A percentile compares a stretch with the other conserved stretches of the same genome.
Conservation (phyloP, 2,329 filamentous ascomycete genomes). For the Trichoderma semiorbis region DNA sequence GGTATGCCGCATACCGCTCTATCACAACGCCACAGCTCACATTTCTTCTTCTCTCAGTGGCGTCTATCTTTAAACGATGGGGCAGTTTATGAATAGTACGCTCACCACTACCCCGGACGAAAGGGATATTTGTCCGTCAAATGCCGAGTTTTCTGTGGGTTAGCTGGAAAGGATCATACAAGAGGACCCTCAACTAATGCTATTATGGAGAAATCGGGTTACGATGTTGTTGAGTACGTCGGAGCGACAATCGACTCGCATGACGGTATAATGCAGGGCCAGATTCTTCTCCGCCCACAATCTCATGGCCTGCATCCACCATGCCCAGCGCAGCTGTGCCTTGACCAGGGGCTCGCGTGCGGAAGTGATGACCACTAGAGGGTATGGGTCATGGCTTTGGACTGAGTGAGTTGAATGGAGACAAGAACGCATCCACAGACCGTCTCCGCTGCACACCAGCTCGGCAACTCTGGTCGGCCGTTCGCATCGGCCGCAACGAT, state of each 20-base stretch:
- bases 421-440: neutral
- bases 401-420: slow-evolving; percentile 10
- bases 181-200: neutral
- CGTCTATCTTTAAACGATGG: neutral
- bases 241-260: neutral
- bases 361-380: neutral
- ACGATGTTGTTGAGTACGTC: neutral
- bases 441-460: neutral
- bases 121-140: neutral
- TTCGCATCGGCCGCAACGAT: neutral
- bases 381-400: slow-evolving; percentile 1
- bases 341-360: neutral
- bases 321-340: neutral
- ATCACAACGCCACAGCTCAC: neutral
- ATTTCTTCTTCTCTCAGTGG: neutral
- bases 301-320: neutral
- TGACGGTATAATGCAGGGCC: neutral
- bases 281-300: neutral
- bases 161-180: too few relatives aligned
- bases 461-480: slow-evolving; percentile 1
- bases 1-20: neutral
- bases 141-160: neutral
- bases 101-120: neutral
- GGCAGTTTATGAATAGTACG: neutral
- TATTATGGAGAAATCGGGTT: neutral